Evolutionary conservation across 2,329 filamentous ascomycete species (phyloP).

Genomic region (Neonectria neomacrospora): DNA sequence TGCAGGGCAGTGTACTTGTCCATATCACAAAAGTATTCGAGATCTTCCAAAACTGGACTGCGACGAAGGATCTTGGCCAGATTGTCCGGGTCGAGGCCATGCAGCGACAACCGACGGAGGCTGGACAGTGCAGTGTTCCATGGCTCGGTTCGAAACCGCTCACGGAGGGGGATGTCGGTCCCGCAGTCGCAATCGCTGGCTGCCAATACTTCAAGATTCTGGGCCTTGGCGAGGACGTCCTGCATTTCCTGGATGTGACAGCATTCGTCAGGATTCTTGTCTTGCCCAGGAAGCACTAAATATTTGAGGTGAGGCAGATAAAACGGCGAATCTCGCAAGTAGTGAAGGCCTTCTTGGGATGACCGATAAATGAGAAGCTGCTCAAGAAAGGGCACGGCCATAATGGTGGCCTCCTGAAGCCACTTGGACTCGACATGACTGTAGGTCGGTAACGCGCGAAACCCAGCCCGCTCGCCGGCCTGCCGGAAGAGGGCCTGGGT

Average conservation of each 20-base stretch:
- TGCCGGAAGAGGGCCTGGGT: constrained; percentile 43
- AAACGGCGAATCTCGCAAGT: constrained; percentile 42
- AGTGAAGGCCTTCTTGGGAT: constrained; percentile 42
- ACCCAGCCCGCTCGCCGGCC: constrained; percentile 41
- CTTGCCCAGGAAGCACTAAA: constrained; percentile 39
- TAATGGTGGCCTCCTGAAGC: constrained; percentile 44
- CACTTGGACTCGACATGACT: constrained; percentile 43
- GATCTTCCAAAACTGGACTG: constrained; percentile 41
- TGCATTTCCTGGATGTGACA: constrained; percentile 47
- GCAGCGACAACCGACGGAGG: constrained; percentile 41
- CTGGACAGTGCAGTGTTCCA: constrained; percentile 41
- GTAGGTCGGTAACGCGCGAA: constrained; percentile 39
- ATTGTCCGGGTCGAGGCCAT: constrained; percentile 42
- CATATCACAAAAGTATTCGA: constrained; percentile 46
- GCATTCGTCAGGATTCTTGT: constrained; percentile 39
- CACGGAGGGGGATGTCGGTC: constrained; percentile 40
- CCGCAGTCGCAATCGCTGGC: constrained; percentile 44
- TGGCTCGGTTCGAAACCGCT: constrained; percentile 41
- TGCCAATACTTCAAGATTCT: constrained; percentile 41
- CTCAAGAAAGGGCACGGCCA: constrained; percentile 43
- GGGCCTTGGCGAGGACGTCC: constrained; percentile 40
- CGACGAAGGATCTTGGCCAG: constrained; percentile 41
- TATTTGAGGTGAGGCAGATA: constrained; percentile 45
- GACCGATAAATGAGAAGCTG: constrained; percentile 44
- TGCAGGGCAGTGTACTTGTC: constrained; percentile 44